phyloP scores from a whole-genome alignment of 495 filamentous ascomycete genomes.

The Penicillium paradoxum region DNA sequence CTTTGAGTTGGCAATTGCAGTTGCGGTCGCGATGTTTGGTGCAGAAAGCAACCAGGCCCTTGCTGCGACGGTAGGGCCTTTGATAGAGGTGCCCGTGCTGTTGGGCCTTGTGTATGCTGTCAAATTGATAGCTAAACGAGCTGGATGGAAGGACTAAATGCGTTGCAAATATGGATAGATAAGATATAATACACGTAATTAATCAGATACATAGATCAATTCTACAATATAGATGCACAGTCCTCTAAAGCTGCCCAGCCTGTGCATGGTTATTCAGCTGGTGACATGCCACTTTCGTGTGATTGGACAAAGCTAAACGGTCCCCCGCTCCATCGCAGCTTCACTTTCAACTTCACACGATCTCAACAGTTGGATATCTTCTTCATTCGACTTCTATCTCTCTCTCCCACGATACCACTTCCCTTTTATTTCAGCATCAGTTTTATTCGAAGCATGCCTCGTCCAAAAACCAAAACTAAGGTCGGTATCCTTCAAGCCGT shows the following conservation, averaged over 20 bases:
- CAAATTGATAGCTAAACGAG: conserved; percentile 28
- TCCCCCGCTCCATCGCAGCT: background rate
- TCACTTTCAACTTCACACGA: background rate
- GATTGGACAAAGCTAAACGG: background rate
- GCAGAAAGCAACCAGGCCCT: conserved; percentile 76
- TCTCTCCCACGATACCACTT: background rate
- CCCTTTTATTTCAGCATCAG: too few species aligned
- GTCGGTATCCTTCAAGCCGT: background rate
- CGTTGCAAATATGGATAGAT: background rate
- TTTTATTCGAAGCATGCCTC: background rate
- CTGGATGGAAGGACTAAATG: conserved; percentile 19
- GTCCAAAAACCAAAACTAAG: background rate
- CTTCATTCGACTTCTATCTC: background rate
- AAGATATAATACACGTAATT: background rate
- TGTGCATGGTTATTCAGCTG: background rate
- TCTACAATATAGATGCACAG: too few species aligned
- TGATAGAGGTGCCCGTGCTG: conserved; percentile 89
- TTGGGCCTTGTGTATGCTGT: conserved; percentile 76
- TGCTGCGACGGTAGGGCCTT: conserved; percentile 82
- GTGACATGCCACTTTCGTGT: conserved; percentile 7
- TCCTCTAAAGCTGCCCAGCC: too few species aligned
- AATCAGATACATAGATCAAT: background rate
- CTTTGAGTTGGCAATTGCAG: conserved; percentile 90
- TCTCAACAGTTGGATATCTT: background rate
- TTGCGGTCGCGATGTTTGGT: conserved; percentile 81